Conservation (phyloP, 1,139 yeast genomes). For the Pneumocystis sp. region DNA sequence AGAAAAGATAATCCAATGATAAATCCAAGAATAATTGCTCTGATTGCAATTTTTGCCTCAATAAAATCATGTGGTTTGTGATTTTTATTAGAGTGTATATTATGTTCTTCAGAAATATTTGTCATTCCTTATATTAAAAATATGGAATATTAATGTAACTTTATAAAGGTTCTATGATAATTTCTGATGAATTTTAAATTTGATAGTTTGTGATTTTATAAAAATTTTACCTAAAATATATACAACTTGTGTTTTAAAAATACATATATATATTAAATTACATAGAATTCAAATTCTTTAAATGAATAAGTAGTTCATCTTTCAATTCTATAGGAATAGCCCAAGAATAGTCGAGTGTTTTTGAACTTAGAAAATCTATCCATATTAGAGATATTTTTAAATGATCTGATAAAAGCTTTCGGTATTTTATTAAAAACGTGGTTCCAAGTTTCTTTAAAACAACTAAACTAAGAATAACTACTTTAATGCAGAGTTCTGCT, state of each 20-base stretch:
- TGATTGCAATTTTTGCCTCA: conserved; percentile 14
- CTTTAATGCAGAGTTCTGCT: not conserved
- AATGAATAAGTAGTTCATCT: not conserved
- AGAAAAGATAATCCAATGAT: conserved; percentile 12
- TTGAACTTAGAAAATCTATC: not conserved
- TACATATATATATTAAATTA: not conserved
- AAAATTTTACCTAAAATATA: not conserved
- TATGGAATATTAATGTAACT: not conserved
- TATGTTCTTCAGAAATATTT: not conserved
- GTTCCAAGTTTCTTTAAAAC: not conserved
- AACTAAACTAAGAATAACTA: not conserved
- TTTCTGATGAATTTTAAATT: not conserved
- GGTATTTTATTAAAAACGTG: not conserved
- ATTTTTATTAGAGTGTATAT: not conserved
- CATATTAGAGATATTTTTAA: not conserved
- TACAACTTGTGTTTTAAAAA: not conserved
- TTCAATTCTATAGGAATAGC: not conserved
- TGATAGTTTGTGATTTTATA: not conserved
- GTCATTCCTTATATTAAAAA: not conserved
- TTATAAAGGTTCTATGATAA: not conserved
- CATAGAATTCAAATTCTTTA: not conserved
- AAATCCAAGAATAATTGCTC: conserved; percentile 17
- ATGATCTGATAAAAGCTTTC: not conserved
- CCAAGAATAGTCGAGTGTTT: not conserved
- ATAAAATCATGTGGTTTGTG: not conserved